phyloP scores from a whole-genome alignment of 228 moss, liverwort and hornwort genomes.

The Sphagnum fallax region DNA sequence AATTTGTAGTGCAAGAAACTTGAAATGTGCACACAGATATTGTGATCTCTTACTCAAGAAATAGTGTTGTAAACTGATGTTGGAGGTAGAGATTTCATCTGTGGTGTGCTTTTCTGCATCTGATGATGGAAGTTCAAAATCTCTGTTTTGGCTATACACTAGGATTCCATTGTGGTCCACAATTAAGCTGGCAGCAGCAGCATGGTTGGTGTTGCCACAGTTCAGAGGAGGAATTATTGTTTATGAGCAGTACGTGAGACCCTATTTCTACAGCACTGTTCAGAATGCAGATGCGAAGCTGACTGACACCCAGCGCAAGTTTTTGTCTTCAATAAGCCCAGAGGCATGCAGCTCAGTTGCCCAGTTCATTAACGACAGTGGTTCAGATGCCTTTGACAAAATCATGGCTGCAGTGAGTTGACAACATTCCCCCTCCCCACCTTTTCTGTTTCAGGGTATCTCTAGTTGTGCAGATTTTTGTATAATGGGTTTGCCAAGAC shows the following conservation, averaged over 20 bases:
- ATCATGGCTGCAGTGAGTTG: background rate
- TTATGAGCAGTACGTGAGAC: constrained; percentile 36
- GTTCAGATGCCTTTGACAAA: background rate
- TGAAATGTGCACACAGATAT: too few relatives aligned
- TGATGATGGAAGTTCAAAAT: too few relatives aligned
- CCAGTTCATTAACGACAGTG: constrained; percentile 16
- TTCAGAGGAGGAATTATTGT: constrained; percentile 49
- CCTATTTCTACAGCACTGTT: constrained; percentile 16
- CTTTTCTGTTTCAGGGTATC: too few relatives aligned
- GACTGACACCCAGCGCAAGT: constrained; percentile 37
- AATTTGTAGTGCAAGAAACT: too few relatives aligned
- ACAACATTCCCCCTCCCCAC: too few relatives aligned
- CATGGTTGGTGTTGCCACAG: constrained; percentile 53
- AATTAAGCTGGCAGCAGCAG: constrained; percentile 38
- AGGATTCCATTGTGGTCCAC: constrained; percentile 52
- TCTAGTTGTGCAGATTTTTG: too few relatives aligned
- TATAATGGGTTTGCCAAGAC: too few relatives aligned
- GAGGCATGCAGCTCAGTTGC: constrained; percentile 19
- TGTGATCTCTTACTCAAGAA: too few relatives aligned
- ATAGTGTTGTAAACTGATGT: too few relatives aligned
- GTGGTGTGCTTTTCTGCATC: too few relatives aligned
- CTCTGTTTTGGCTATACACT: too few relatives aligned
- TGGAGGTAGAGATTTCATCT: too few relatives aligned
- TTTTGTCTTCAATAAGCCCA: constrained; percentile 23
- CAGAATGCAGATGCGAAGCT: constrained; percentile 12